Evolutionary conservation across 352 stramenopile species (phyloP), one percentile per base, ranked within the genome.

Genomic region (Pythium phragmiticola): DNA sequence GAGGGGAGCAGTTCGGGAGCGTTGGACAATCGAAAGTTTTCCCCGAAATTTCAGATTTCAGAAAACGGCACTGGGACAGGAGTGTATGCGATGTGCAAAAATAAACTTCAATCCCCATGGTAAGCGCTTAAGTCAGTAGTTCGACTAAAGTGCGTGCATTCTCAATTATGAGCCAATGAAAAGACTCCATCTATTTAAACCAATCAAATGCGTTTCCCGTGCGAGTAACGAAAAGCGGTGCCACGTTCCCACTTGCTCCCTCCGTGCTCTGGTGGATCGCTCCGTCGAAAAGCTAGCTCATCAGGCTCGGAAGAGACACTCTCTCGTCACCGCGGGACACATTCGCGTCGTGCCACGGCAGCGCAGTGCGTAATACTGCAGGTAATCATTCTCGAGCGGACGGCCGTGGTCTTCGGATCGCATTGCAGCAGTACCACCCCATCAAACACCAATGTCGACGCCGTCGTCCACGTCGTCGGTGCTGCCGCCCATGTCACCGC

Each of bases 381-480:
- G 37, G 37, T 42, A 17, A 16, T 17, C 37, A 17, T 17, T 16
- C 11, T 42, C 11, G 14, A 16, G 14, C 37, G 11, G 14, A 17
- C 37, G 37, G 37, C 37, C 37, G 37, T 11, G 33, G 12, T 55
- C 49, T 54, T 17, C 16, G 34, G 41, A 14, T 9, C 23, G 13
- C 21, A 43, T 60, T 47, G 41, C 13, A 30, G 19, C 33, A 19
- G 49, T 48, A 36, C 17, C 60, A 55, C 11, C 16, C 41, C 8
- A 30, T 30, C 36, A 16, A 55, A 4, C 7, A 50, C 9, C 14
- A 34, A 66, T 72, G 65, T 61, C 57, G 3, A 65, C 57, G 41
- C 65, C 65, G 5, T 67, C 58, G 28, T 72, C 65, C 19, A 78
- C 67, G 30, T 76, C 66, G 41, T 75, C 71, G 34, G 54, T 50